These are phyloP conservation scores for Trametes polyzona DNA, from an alignment of 1,284 basidiomycete species.

Conservation along the genomic window DNA sequence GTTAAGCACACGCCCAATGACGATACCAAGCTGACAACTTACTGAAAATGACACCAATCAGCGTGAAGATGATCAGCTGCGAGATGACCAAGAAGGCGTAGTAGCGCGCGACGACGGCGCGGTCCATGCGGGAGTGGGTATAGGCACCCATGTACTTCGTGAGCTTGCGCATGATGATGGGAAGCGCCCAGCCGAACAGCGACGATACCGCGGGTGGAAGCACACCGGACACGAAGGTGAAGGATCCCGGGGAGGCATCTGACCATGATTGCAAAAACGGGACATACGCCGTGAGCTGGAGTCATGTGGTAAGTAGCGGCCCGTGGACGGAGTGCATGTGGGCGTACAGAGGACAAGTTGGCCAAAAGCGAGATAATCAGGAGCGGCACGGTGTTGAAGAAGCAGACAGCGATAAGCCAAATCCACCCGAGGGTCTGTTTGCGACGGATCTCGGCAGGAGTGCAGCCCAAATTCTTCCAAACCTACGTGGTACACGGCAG, in stretches of 20 bases:
- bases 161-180: constrained; percentile 85
- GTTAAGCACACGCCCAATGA: not conserved
- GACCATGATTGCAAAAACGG: constrained; percentile 75
- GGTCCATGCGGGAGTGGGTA: constrained; percentile 82
- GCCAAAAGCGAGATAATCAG: constrained; percentile 82
- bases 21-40: constrained; percentile 35
- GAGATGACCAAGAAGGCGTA: constrained; percentile 91
- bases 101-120: constrained; percentile 88
- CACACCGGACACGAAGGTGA: constrained; percentile 84
- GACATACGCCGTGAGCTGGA: constrained; percentile 67
- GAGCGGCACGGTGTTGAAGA: constrained; percentile 91
- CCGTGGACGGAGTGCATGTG: not conserved
- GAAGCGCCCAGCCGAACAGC: constrained; percentile 87
- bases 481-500: constrained; percentile 49
- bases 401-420: constrained; percentile 77
- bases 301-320: not conserved
- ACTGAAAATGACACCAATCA: constrained; percentile 90
- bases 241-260: constrained; percentile 57
- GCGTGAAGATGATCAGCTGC: constrained; percentile 89
- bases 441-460: constrained; percentile 65
- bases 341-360: constrained; percentile 72
- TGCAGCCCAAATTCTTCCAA: constrained; percentile 86
- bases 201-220: constrained; percentile 87
- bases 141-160: constrained; percentile 81
- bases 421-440: constrained; percentile 78